A percentile compares a stretch with the other conserved stretches of the same genome.
These are phyloP conservation scores for Chenopodium suecicum DNA, from an alignment of 148 eudicot species.

Conservation along the genomic window DNA sequence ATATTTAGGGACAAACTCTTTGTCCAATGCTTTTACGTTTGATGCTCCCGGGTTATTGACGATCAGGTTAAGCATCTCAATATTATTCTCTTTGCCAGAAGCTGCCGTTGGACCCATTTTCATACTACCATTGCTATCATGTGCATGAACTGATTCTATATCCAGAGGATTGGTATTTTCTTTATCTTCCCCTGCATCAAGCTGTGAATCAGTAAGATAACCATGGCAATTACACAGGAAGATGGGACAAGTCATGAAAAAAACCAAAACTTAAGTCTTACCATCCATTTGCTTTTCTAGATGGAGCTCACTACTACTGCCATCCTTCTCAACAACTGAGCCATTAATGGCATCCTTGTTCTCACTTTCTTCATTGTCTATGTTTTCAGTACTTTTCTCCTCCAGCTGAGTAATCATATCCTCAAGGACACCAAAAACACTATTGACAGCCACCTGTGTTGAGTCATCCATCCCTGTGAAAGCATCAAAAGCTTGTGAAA, in stretches of 20 bases:
- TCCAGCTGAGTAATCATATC: conserved; percentile 80
- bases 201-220: conserved; percentile 36
- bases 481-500: conserved; percentile 80
- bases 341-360: conserved; percentile 23
- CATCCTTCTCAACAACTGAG: conserved; percentile 26
- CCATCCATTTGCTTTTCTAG: conserved; percentile 27
- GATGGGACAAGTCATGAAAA: conserved; percentile 23
- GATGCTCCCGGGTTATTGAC: conserved; percentile 23
- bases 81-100: conserved; percentile 20
- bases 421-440: conserved; percentile 86
- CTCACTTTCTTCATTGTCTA: conserved; percentile 31
- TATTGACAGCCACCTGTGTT: conserved; percentile 90
- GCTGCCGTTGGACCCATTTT: conserved; percentile 18
- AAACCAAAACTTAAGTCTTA: conserved; percentile 18
- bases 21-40: conserved; percentile 38
- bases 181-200: conserved; percentile 41
- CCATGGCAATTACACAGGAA: conserved; percentile 2
- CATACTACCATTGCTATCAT: conserved; percentile 11
- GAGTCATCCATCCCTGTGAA: conserved; percentile 89
- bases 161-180: conserved; percentile 29
- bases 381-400: conserved; percentile 38
- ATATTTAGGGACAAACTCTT: conserved; percentile 47
- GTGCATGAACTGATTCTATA: conserved; percentile 18
- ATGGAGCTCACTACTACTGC: conserved; percentile 19
- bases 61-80: conserved; percentile 16